A percentile compares a stretch with the other conserved stretches of the same genome.
These are phyloP conservation scores for Penicillium egyptiacum DNA, from an alignment of 495 filamentous ascomycete genomes.

Conservation along the genomic window DNA sequence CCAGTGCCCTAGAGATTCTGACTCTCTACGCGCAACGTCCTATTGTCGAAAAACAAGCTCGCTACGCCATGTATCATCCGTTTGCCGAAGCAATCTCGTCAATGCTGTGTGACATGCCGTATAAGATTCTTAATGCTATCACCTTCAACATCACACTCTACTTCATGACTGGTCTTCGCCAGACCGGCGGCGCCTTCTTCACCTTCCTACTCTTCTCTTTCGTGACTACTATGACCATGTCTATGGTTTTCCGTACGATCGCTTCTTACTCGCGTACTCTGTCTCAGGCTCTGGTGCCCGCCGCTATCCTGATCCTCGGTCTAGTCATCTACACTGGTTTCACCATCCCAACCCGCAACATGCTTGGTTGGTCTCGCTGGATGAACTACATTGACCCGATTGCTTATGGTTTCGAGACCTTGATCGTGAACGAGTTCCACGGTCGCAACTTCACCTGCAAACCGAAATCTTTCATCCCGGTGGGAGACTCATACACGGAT, in stretches of 20 bases:
- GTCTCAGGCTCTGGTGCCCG: conserved; percentile 53
- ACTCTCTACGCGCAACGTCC: conserved; percentile 62
- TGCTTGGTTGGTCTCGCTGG: conserved; percentile 57
- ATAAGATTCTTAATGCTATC: conserved; percentile 51
- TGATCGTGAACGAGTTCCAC: conserved; percentile 64
- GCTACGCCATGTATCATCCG: conserved; percentile 68
- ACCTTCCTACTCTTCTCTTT: conserved; percentile 59
- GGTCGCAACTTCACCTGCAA: conserved; percentile 53
- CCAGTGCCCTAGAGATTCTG: conserved; percentile 74
- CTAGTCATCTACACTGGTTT: conserved; percentile 56
- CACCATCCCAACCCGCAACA: conserved; percentile 49
- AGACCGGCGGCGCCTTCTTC: conserved; percentile 56
- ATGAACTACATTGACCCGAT: conserved; percentile 55
- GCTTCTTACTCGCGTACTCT: conserved; percentile 52
- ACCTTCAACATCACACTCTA: conserved; percentile 62
- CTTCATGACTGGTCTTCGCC: conserved; percentile 58
- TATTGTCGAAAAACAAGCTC: conserved; percentile 67
- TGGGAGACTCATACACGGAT: conserved; percentile 32
- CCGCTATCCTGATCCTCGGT: conserved; percentile 53
- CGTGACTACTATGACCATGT: conserved; percentile 60
- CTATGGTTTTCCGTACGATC: conserved; percentile 54
- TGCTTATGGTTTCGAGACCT: conserved; percentile 50
- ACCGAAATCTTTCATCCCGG: conserved; percentile 33
- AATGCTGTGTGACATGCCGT: conserved; percentile 61
- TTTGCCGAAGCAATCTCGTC: conserved; percentile 62